Percentiles rank a stretch among this genome's conserved stretches.
These are phyloP conservation scores for Crucihimalaya himalaica DNA, from an alignment of 345 rosid genomes.

Conservation along the genomic window DNA sequence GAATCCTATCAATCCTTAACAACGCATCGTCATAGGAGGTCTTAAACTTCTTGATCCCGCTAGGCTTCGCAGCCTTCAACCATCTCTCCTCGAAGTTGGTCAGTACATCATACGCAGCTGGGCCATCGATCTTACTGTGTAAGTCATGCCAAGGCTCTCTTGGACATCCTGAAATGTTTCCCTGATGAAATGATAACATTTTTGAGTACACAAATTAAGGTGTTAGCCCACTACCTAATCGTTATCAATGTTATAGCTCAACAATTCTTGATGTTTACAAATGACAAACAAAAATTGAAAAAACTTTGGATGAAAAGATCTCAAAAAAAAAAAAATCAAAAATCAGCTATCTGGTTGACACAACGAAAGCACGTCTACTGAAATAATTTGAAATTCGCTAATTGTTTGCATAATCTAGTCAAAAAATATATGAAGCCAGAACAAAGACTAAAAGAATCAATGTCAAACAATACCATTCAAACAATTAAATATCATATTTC, in stretches of 20 bases:
- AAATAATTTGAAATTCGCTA: background rate
- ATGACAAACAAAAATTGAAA: background rate
- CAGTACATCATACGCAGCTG: conserved; percentile 85
- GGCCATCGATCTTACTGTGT: conserved; percentile 81
- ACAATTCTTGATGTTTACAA: conserved; percentile 4
- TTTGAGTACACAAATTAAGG: background rate
- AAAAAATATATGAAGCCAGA: background rate
- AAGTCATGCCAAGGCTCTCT: conserved; percentile 97
- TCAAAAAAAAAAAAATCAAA: background rate
- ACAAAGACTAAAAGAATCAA: background rate
- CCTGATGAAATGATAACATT: conserved; percentile 46
- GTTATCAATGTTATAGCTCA: conserved; percentile 1
- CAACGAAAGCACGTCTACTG: background rate
- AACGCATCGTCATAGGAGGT: conserved; percentile 66
- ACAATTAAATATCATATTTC: conserved; percentile 2
- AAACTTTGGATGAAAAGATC: background rate
- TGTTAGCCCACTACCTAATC: background rate
- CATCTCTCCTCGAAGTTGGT: conserved; percentile 87
- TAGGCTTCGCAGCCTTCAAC: conserved; percentile 75
- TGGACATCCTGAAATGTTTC: conserved; percentile 67
- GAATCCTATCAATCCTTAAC: conserved; percentile 76
- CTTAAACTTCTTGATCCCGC: conserved; percentile 63
- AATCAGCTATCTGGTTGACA: background rate
- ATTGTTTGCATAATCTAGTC: background rate
- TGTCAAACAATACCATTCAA: background rate